Evolutionary conservation across 352 stramenopile species (phyloP).

Genomic region (Globisporangium apiculatum): DNA sequence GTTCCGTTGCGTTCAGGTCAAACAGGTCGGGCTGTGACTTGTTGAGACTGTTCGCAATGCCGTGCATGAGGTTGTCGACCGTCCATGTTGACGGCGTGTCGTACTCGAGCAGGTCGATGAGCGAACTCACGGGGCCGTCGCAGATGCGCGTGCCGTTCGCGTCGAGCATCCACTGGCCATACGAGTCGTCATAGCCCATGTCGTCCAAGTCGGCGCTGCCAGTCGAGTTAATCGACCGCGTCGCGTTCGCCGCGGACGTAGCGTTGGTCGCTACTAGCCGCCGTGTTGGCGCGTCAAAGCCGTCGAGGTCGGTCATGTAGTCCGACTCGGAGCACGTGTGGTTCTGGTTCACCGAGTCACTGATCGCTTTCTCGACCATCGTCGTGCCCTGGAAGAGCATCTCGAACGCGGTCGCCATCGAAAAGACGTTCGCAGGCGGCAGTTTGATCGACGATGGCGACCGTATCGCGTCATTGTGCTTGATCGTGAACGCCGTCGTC

Average conservation of each 20-base stretch:
- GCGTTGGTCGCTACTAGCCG: not conserved
- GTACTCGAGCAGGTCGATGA: constrained; percentile 23
- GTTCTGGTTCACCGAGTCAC: constrained; percentile 20
- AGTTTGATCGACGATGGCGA: constrained; percentile 4
- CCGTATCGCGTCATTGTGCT: constrained; percentile 8
- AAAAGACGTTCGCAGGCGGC: constrained; percentile 10
- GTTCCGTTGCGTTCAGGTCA: constrained; percentile 14
- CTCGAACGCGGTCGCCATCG: constrained; percentile 15
- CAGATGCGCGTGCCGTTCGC: constrained; percentile 31
- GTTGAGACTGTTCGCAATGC: constrained; percentile 18
- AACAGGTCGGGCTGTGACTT: constrained; percentile 19
- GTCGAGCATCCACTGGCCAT: constrained; percentile 19
- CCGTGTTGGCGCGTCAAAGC: not conserved
- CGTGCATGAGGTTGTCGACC: constrained; percentile 10
- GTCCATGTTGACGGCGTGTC: not conserved
- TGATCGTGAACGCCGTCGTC: constrained; percentile 8
- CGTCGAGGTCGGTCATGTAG: constrained; percentile 16
- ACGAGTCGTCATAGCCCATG: constrained; percentile 7
- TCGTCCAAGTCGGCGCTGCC: constrained; percentile 1
- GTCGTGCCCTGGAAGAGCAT: constrained; percentile 37
- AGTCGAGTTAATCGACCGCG: not conserved
- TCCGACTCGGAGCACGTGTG: constrained; percentile 38
- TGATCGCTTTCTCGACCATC: constrained; percentile 29
- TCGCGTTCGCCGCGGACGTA: not conserved
- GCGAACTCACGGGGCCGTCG: constrained; percentile 22